Base-by-base conservation (phyloP, 352 stramenopile species). In the Stramenopiles sp. region DNA sequence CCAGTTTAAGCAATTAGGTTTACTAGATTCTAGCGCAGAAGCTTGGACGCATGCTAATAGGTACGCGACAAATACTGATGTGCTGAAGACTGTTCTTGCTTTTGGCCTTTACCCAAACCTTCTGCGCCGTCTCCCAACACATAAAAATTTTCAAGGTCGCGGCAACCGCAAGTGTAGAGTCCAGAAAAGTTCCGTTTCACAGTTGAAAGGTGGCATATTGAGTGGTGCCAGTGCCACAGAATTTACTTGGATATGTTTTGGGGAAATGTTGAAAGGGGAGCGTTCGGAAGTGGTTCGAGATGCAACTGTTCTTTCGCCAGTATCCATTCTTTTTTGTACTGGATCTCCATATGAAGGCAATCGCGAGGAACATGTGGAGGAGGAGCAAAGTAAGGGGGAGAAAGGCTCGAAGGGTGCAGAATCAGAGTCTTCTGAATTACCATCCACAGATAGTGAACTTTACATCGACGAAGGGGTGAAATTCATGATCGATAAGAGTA, bases 91-190 rank as follows among this genome's bases (percentile, higher is more conserved):
- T 33, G 22, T 78, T 33, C 22, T 78, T 14, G 71, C 31, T 14
- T 31, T 33, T 78, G 71, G 71, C 22, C 22, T 78, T 14, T 78
- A 78, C 22, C 71, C 71, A 33, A 78, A 78, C 14, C 8, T 78
- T 14, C 8, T 78, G 30, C 30, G 71, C 71, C 30, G 30, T 14
- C 71, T 14, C 8, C 30, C 30, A 14, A 33, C 71, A 14, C 71
- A 78, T 31, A 78, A 78, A 78, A 78, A 78, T 55, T 55, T 55
- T 55, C 39, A 55, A 55, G 39, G 39, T 14, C 39, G 39, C 14
- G 39, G 39, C 4, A 55, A 55, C 14, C 39, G 39, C 14, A 55
- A 55, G 14, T 55, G 39, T 55, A 55, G 39, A 55, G 39, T 55
- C 39, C 39, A 55, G 14, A 55, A 55, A 14, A 55, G 39, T 55